Percentiles rank a stretch among this genome's conserved stretches.
Conservation (phyloP, 1,284 basidiomycete species). For the Microbotryomycetes sp. region DNA sequence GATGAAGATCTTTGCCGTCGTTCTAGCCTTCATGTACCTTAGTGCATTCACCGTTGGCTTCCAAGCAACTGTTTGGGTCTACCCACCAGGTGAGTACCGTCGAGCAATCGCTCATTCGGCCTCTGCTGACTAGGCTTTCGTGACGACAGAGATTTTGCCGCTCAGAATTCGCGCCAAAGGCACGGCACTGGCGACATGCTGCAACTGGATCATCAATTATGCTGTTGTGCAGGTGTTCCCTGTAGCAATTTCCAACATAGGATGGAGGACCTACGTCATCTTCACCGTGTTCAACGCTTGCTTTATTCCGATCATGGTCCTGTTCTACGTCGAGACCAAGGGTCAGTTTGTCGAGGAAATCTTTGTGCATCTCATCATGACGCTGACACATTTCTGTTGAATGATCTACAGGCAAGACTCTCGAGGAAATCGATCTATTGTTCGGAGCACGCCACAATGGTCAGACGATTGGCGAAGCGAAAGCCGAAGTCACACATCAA, state of each 20-base stretch:
- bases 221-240: constrained; percentile 32
- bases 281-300: constrained; percentile 26
- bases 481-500: no score
- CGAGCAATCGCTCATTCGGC: no score
- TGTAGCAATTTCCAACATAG: constrained; percentile 34
- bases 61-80: constrained; percentile 40
- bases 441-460: constrained; percentile 8
- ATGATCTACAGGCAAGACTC: constrained; percentile 1
- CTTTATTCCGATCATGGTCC: constrained; percentile 24
- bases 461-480: background rate
- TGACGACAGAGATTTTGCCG: constrained; percentile 40
- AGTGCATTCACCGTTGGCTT: constrained; percentile 41
- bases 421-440: constrained; percentile 28
- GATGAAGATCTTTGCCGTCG: constrained; percentile 32
- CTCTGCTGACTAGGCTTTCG: no score
- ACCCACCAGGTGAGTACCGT: no score
- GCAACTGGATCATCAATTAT: constrained; percentile 40
- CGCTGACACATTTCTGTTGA: background rate
- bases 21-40: constrained; percentile 40
- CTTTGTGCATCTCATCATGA: constrained; percentile 34
- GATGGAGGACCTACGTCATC: constrained; percentile 40
- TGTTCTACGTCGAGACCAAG: constrained; percentile 33
- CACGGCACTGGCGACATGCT: constrained; percentile 38
- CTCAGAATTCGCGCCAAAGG: constrained; percentile 39
- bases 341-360: constrained; percentile 41